phyloP scores from a whole-genome alignment of 2,329 filamentous ascomycete genomes.

The Xylariaceae sp. region DNA sequence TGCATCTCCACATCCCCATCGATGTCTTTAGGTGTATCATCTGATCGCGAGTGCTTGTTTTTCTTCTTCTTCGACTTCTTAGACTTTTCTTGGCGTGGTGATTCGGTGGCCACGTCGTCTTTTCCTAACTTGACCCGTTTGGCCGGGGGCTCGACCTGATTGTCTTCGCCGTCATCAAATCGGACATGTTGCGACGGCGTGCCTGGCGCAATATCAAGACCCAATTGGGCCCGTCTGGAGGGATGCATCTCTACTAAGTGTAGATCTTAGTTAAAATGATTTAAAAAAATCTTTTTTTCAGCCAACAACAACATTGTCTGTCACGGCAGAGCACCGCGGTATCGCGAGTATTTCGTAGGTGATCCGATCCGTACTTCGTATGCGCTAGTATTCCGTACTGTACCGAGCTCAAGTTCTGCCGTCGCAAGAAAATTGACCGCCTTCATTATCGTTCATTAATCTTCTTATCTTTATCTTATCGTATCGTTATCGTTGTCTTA shows the following conservation, averaged over 20 bases:
- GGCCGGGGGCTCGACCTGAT: slow-evolving; percentile 26
- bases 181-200: slow-evolving; percentile 19
- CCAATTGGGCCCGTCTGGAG: slow-evolving; percentile 26
- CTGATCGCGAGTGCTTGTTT: slow-evolving; percentile 34
- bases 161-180: slow-evolving; percentile 17
- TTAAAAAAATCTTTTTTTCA: neutral
- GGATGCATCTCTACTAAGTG: slow-evolving; percentile 33
- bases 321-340: too few relatives aligned
- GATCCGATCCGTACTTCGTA: too few relatives aligned
- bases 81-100: slow-evolving; percentile 25
- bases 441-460: slow-evolving; percentile 19
- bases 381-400: neutral
- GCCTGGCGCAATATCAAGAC: slow-evolving; percentile 2
- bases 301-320: neutral
- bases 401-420: slow-evolving; percentile 24
- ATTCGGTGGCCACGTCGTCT: slow-evolving; percentile 23
- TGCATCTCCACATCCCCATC: neutral
- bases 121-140: slow-evolving; percentile 36
- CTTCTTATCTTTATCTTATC: slow-evolving; percentile 5
- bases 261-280: too few relatives aligned
- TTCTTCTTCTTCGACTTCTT: slow-evolving; percentile 36
- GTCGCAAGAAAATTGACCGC: slow-evolving; percentile 28
- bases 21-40: slow-evolving; percentile 4
- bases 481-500: neutral
- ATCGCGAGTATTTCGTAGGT: too few relatives aligned